Evolutionary conservation across 345 rosid species (phyloP).

Genomic region (Alliaria petiolata): DNA sequence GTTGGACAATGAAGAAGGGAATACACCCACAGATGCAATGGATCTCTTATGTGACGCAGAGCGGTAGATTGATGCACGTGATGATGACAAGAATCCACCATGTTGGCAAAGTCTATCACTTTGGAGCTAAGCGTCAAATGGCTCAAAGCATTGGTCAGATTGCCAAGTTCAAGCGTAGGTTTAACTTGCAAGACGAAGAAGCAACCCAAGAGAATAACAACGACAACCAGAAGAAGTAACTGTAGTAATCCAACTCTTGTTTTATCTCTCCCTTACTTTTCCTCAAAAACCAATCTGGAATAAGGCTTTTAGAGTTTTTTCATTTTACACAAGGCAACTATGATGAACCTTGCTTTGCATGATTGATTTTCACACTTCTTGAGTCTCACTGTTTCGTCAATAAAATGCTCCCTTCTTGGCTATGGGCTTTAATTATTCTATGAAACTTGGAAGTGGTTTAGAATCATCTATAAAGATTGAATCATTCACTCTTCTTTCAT

Average conservation of each 20-base stretch:
- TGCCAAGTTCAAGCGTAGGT: slow-evolving; percentile 80
- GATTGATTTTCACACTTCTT: background rate
- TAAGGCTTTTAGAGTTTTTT: background rate
- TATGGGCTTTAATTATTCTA: background rate
- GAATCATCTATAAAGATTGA: background rate
- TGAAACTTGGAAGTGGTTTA: background rate
- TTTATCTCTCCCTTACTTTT: background rate
- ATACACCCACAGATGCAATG: slow-evolving; percentile 95
- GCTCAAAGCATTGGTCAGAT: slow-evolving; percentile 82
- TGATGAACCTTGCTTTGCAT: slow-evolving; percentile 12
- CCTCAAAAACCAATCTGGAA: background rate
- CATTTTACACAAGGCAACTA: background rate
- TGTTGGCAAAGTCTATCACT: slow-evolving; percentile 80
- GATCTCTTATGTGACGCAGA: slow-evolving; percentile 89
- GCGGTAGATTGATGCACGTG: slow-evolving; percentile 81
- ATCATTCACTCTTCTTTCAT: background rate
- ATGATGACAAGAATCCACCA: slow-evolving; percentile 89
- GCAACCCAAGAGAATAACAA: slow-evolving; percentile 5
- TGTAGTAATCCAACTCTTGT: background rate
- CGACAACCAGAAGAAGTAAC: slow-evolving; percentile 27
- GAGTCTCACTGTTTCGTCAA: background rate
- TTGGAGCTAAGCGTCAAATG: slow-evolving; percentile 84
- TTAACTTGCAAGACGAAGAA: slow-evolving; percentile 52
- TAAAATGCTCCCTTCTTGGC: background rate
- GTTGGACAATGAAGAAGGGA: slow-evolving; percentile 75